Percentiles rank a stretch among this genome's conserved stretches.
Evolutionary conservation across 2,329 filamentous ascomycete species (phyloP).

Genomic region (Xylariaceae sp.): DNA sequence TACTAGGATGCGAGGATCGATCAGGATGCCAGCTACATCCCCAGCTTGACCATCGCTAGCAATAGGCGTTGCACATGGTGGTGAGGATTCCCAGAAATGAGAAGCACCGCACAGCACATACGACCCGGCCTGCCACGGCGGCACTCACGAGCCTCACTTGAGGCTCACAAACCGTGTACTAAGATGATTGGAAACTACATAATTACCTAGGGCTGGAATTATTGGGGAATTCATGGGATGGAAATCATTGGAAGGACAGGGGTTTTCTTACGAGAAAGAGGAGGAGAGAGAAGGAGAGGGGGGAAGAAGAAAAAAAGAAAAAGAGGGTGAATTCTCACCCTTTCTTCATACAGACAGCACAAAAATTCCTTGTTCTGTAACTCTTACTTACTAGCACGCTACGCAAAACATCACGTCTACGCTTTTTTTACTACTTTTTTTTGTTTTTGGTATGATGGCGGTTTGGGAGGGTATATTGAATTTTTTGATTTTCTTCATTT

Average conservation of each 20-base stretch:
- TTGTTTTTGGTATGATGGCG: too few relatives aligned
- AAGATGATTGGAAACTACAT: conserved; percentile 1
- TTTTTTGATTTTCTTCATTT: too few relatives aligned
- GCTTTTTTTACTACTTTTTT: not conserved
- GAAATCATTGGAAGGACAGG: not conserved
- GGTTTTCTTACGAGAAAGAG: not conserved
- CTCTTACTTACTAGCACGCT: not conserved
- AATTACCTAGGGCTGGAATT: conserved; percentile 1
- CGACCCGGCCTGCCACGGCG: conserved; percentile 1
- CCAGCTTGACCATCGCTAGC: not conserved
- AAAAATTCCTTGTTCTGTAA: not conserved
- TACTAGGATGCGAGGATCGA: not conserved
- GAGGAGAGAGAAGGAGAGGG: not conserved
- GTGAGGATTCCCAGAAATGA: conserved; percentile 3
- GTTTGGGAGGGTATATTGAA: too few relatives aligned
- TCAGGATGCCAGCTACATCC: conserved; percentile 3
- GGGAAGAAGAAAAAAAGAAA: not conserved
- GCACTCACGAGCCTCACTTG: not conserved
- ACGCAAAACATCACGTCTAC: not conserved
- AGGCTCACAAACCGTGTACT: conserved; percentile 3
- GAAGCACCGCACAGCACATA: conserved; percentile 1
- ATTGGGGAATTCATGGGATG: not conserved
- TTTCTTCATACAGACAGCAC: not conserved
- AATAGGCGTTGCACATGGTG: not conserved
- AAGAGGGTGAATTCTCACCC: not conserved